Base-by-base conservation (phyloP, 2,329 filamentous ascomycete genomes). In the Pseudocercospora eumusae region DNA sequence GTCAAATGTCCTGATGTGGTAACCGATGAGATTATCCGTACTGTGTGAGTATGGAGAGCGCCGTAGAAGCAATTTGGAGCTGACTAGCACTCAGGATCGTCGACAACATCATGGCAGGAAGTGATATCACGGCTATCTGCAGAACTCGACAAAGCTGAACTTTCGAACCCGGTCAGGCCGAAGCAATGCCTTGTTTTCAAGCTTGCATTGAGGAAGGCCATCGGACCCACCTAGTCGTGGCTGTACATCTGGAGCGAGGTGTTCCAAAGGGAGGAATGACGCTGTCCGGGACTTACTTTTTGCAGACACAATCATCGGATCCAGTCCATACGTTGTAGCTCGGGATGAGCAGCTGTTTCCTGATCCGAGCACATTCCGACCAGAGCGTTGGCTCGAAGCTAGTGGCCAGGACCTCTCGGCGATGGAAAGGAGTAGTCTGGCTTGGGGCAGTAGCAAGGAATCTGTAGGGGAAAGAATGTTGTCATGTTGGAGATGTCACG, bases 331-430 rank as follows among this genome's bases (percentile, higher is more conserved):
- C 58, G 65, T 66, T 6, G 57, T 71, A 9, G 66, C 70, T 33
- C 64, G 64, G 15, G 61, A 65, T 25, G 65, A 70, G 13, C 65
- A 69, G 9, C 59, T 74, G 10, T 71, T 62, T 49, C 61, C 69
- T 15, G 70, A 78, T 11, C 81, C 77, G 8, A 70, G 69, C 3
- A 75, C 66, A 1, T 84, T 84, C 71, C 74, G 83, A 64, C 82
- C 81, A 0, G 78, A 81, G 64, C 76, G 80, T 54, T 83, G 80
- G 80, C 76, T 83, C 0, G 76, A 68, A 45, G 67, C 68, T n/a
- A 47, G 44, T 47, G 18, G 7, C 4, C 10, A 47, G 18, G 1
- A 20, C 20, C 44, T 47, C 4, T 23, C 3, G 10, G 49, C 21
- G 25, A 53, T 53, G 49, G 49, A 53, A 18, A n/a, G 15, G 15